Evolutionary conservation across 345 rosid genomes (phyloP).

Genomic region (Moricandia moricandioides): DNA sequence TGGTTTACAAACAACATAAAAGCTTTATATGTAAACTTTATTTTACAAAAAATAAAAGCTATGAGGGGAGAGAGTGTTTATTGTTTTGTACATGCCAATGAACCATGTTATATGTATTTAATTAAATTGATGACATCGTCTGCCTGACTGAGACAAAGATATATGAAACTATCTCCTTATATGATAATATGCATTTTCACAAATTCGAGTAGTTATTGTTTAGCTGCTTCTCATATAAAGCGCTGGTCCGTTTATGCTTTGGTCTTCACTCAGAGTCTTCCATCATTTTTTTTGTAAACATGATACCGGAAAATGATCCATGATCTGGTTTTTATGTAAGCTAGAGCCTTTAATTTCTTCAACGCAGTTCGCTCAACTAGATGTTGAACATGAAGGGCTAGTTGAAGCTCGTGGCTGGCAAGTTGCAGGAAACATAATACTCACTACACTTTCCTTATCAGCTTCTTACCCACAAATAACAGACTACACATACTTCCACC

Average conservation of each 20-base stretch:
- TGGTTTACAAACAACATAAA: not conserved
- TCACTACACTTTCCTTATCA: slow-evolving; percentile 63
- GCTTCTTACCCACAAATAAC: slow-evolving; percentile 74
- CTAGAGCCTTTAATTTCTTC: slow-evolving; percentile 65
- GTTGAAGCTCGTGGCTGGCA: slow-evolving; percentile 65
- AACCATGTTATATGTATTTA: not conserved
- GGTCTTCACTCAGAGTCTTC: slow-evolving; percentile 65
- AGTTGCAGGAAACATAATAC: slow-evolving; percentile 93
- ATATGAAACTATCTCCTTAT: too few species aligned
- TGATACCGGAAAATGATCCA: slow-evolving; percentile 72
- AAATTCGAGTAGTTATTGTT: slow-evolving; percentile 29
- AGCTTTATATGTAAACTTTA: not conserved
- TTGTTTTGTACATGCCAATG: not conserved
- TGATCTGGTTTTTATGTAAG: slow-evolving; percentile 81
- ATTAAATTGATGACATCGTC: not conserved
- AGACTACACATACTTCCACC: slow-evolving; percentile 70
- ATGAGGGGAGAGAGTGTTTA: not conserved
- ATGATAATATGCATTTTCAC: too few species aligned
- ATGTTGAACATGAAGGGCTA: slow-evolving; percentile 53
- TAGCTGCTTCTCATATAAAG: slow-evolving; percentile 76
- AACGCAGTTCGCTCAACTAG: slow-evolving; percentile 74
- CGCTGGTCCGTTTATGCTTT: slow-evolving; percentile 39
- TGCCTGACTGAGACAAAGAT: too few species aligned
- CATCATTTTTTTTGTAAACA: slow-evolving; percentile 72
- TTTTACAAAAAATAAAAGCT: not conserved